These are phyloP conservation scores for Zymoseptoria tritici DNA, from an alignment of 2,329 filamentous ascomycete genomes.

Conservation along the genomic window DNA sequence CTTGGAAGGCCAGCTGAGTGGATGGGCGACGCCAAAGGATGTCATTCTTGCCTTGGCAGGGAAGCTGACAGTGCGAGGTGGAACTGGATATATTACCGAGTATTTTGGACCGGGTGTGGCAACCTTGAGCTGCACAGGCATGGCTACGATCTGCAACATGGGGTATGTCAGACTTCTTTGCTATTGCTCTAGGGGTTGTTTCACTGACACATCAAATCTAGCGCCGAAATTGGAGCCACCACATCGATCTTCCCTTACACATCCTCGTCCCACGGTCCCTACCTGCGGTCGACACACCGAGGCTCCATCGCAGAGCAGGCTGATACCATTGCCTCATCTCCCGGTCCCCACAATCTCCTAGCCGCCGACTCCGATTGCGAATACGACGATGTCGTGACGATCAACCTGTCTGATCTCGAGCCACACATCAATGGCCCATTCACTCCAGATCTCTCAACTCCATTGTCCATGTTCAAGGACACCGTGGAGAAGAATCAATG, in stretches of 20 bases:
- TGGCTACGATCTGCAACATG: constrained; percentile 91
- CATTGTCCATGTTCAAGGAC: constrained; percentile 81
- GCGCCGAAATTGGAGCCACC: constrained; percentile 79
- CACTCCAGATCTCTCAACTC: constrained; percentile 90
- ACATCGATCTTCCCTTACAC: constrained; percentile 95
- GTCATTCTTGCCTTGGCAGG: constrained; percentile 87
- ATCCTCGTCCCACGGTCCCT: constrained; percentile 66
- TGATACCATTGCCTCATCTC: constrained; percentile 51
- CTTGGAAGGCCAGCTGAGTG: constrained; percentile 73
- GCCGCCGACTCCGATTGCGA: constrained; percentile 71
- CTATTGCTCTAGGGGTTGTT: neutral
- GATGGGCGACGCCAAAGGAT: constrained; percentile 93
- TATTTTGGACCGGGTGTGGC: constrained; percentile 70
- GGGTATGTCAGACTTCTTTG: neutral
- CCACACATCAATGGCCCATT: constrained; percentile 56
- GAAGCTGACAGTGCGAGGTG: constrained; percentile 77
- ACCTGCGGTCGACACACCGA: constrained; percentile 77
- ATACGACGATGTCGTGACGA: constrained; percentile 86
- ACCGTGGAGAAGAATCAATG: constrained; percentile 77
- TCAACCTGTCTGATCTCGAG: constrained; percentile 71
- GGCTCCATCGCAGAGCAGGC: constrained; percentile 62
- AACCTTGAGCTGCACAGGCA: constrained; percentile 82
- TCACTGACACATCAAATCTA: constrained; percentile 34
- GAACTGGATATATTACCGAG: constrained; percentile 90
- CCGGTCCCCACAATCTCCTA: constrained; percentile 58